Evolutionary conservation across 2,329 filamentous ascomycete genomes (phyloP).

Genomic region (Diaporthe nobilis): DNA sequence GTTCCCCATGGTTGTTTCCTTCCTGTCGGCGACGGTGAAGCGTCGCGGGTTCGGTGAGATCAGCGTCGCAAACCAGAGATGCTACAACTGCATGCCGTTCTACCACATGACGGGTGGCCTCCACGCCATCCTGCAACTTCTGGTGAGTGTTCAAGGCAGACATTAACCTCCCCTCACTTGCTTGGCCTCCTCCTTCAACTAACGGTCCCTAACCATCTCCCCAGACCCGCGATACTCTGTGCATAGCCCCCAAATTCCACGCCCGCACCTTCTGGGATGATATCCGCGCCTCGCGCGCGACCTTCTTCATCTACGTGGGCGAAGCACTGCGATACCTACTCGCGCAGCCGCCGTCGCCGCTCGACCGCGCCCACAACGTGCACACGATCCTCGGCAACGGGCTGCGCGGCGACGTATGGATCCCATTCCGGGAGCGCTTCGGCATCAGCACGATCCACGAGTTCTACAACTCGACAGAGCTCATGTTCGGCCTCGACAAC

Average conservation of each 20-base stretch:
- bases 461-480: conserved; percentile 85
- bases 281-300: conserved; percentile 76
- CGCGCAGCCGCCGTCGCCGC: conserved; percentile 73
- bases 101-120: conserved; percentile 83
- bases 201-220: conserved; percentile 21
- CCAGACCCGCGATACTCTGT: conserved; percentile 65
- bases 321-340: conserved; percentile 83
- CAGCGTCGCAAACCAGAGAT: conserved; percentile 65
- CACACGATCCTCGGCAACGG: conserved; percentile 76
- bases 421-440: conserved; percentile 74
- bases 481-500: conserved; percentile 75
- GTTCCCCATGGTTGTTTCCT: conserved; percentile 66
- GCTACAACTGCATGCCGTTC: conserved; percentile 83
- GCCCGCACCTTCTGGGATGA: conserved; percentile 80
- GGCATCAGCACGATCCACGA: conserved; percentile 75
- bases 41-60: conserved; percentile 21
- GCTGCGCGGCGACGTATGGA: conserved; percentile 78
- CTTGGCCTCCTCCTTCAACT: background rate
- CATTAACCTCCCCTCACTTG: conserved; percentile 43
- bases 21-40: conserved; percentile 47
- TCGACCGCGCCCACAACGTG: conserved; percentile 72
- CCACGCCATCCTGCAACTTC: conserved; percentile 67
- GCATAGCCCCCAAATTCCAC: conserved; percentile 77
- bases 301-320: conserved; percentile 83
- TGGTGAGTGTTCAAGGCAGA: conserved; percentile 54